Conservation (phyloP, 1,284 basidiomycete genomes). For the Lentinula novae-zelandiae region DNA sequence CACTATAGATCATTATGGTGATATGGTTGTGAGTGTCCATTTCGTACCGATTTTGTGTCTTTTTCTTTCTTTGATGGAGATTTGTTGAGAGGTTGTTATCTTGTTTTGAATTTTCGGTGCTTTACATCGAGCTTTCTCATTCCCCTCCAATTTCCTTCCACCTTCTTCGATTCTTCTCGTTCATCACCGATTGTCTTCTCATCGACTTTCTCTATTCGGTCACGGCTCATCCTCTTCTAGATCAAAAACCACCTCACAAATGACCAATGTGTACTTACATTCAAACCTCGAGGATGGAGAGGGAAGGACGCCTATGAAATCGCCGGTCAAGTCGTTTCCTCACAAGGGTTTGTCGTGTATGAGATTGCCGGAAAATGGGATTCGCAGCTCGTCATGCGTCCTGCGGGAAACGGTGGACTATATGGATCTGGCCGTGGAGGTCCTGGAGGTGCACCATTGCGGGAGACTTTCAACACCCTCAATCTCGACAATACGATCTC, state of each 20-base stretch:
- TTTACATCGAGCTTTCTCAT: no score
- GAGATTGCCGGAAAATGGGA: conserved; percentile 98
- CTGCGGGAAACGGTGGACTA: conserved; percentile 57
- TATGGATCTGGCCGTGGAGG: no score
- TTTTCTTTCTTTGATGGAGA: not conserved
- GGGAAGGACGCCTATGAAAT: conserved; percentile 92
- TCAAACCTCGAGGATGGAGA: conserved; percentile 95
- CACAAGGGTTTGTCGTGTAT: conserved; percentile 66
- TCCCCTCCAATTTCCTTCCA: no score
- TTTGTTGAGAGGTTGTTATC: no score
- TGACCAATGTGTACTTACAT: conserved; percentile 88
- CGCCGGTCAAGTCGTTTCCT: conserved; percentile 78
- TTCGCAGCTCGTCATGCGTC: conserved; percentile 87
- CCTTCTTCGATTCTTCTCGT: no score
- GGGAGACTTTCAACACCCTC: no score
- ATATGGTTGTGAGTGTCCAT: conserved; percentile 73
- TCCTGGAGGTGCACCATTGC: no score
- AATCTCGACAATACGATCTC: no score
- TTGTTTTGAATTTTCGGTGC: no score
- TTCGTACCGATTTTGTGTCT: not conserved
- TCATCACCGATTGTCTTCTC: conserved; percentile 8
- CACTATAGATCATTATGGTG: conserved; percentile 96
- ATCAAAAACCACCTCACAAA: conserved; percentile 90
- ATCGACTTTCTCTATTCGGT: not conserved
- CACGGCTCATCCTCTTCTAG: conserved; percentile 30